These are phyloP conservation scores for Fusarium beomiforme DNA, from an alignment of 2,329 filamentous ascomycete species.

Conservation along the genomic window DNA sequence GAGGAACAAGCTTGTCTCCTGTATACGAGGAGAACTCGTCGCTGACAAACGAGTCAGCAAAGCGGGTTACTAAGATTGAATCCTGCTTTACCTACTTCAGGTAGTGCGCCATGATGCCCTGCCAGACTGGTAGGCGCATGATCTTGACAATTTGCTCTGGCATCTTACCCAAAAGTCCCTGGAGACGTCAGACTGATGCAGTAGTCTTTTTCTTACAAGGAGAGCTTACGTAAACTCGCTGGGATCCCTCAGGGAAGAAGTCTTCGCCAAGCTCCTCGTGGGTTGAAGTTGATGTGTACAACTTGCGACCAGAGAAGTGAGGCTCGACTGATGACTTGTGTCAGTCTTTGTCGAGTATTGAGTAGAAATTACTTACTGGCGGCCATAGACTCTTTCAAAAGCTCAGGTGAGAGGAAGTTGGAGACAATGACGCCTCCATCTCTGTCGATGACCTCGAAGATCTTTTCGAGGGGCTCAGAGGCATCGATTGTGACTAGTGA, in stretches of 20 bases:
- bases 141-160: background rate
- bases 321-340: background rate
- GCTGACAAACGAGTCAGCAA: background rate
- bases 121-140: background rate
- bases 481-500: background rate
- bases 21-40: background rate
- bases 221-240: background rate
- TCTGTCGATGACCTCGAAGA: background rate
- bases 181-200: background rate
- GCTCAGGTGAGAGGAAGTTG: background rate
- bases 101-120: background rate
- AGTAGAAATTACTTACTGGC: background rate
- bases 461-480: background rate
- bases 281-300: background rate
- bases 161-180: background rate
- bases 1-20: background rate
- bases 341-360: rapidly evolving
- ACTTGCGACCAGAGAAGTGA: background rate
- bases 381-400: background rate
- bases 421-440: background rate
- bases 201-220: rapidly evolving
- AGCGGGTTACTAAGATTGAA: rapidly evolving
- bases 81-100: background rate
- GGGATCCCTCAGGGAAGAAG: background rate
- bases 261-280: background rate